phyloP scores from a whole-genome alignment of 345 rosid species.

The Pelargonium nanum region DNA sequence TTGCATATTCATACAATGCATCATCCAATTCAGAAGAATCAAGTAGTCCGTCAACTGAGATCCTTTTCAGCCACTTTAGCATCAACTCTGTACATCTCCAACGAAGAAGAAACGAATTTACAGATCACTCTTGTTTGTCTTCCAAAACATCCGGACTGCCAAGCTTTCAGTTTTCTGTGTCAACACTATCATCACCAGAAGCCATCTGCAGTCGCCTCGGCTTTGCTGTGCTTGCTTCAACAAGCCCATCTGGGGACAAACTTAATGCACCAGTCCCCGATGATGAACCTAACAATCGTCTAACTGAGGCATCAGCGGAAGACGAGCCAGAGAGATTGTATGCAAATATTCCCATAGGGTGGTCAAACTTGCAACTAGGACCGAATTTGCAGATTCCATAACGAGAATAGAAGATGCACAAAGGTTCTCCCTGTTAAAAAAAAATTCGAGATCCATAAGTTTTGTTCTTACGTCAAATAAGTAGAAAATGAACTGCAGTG shows the following conservation, averaged over 20 bases:
- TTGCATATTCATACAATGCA: constrained; percentile 39
- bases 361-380: constrained; percentile 97
- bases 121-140: constrained; percentile 31
- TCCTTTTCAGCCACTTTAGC: constrained; percentile 21
- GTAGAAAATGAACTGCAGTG: neutral
- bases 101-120: constrained; percentile 41
- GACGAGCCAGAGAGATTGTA: constrained; percentile 50
- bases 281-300: constrained; percentile 39
- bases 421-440: constrained; percentile 69
- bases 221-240: constrained; percentile 46
- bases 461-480: too few species aligned
- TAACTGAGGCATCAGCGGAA: constrained; percentile 40
- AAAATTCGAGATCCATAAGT: neutral
- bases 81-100: constrained; percentile 50
- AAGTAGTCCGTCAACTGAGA: constrained; percentile 27
- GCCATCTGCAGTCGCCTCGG: constrained; percentile 61
- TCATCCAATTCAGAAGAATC: constrained; percentile 25
- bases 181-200: constrained; percentile 59
- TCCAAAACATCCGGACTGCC: constrained; percentile 20
- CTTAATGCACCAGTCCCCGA: constrained; percentile 47
- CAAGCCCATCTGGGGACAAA: constrained; percentile 56
- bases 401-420: constrained; percentile 87
- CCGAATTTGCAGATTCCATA: constrained; percentile 99
- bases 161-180: constrained; percentile 44
- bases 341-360: constrained; percentile 78